Evolutionary conservation across 1,139 yeast genomes (phyloP), one percentile per base, ranked within the genome.

Genomic region (Yamadazyma kanchanaburiensis): DNA sequence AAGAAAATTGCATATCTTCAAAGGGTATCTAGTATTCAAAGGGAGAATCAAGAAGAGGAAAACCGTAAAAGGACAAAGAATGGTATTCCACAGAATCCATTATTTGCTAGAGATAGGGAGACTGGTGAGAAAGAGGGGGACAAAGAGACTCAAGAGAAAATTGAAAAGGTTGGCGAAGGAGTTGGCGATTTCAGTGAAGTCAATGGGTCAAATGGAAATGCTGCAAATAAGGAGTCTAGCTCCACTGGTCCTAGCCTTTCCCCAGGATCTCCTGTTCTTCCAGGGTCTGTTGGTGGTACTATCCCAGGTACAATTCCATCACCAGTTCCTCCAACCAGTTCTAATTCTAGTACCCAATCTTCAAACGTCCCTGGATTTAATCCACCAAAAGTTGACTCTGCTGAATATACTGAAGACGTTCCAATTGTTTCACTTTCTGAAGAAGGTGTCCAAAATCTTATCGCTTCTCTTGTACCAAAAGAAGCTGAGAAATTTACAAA

Each of bases 1-100:
- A 83, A 82, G 51, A 74, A 82, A 48, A 60, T 83, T 21, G 72
- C 83, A 5, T 84, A 83, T 45, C 57, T 83, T 37, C 88, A 80
- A 48, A 66, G 80, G 43, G 62, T 78, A n/a, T 69, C 77, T 4
- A 66, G 74, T 14, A 67, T 63, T 39, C 64, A 60, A 27, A 58
- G 55, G 28, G 58, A 53, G 3, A 53, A 48, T 24, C 45, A 48
- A 17, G 65, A 58, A 8, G 59, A 46, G 15, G 72, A 64, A 34
- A 40, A 52, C 16, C 55, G 51, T 31, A 61, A 53, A 39, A 48
- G 71, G 30, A 51, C 42, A 0, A 49, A 44, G 6, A 64, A 66
- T 3, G 72, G 73, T 0, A 43, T 65, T 39, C 45, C 50, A 6
- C 50, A 53, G 3, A 21, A 29, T 8, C 12, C 22, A 10, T 15